Evolutionary conservation across 345 rosid species (phyloP).

Genomic region (Syzygium aqueum): DNA sequence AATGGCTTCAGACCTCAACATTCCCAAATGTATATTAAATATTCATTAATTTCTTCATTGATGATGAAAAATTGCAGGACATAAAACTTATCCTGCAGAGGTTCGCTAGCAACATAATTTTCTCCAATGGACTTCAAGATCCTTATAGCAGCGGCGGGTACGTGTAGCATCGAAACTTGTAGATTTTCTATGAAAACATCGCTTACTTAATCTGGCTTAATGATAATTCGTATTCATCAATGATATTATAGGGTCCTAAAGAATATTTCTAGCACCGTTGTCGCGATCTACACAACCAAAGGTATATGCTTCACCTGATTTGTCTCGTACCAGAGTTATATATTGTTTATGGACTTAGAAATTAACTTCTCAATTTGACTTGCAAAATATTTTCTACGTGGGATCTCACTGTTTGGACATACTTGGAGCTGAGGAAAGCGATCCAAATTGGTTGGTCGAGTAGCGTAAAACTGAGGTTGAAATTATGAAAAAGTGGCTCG

Average conservation of each 20-base stretch:
- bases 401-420: constrained; percentile 31
- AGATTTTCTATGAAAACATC: background rate
- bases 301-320: constrained; percentile 7
- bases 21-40: background rate
- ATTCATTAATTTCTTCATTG: background rate
- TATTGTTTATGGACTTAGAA: background rate
- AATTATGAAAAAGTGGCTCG: constrained; percentile 14
- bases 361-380: background rate
- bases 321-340: background rate
- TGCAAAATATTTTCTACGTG: background rate
- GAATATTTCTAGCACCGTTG: constrained; percentile 24
- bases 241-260: constrained; percentile 25
- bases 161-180: background rate
- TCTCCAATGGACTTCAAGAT: constrained; percentile 50
- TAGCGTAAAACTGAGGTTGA: constrained; percentile 16
- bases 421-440: background rate
- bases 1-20: background rate
- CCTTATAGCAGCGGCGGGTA: constrained; percentile 60
- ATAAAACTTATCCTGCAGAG: constrained; percentile 27
- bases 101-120: constrained; percentile 52
- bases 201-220: background rate
- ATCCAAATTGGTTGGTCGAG: constrained; percentile 21
- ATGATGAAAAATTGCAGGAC: constrained; percentile 18
- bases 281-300: constrained; percentile 21
- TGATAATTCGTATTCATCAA: background rate